These are phyloP conservation scores for Microdochium paspali DNA, from an alignment of 2,329 filamentous ascomycete genomes.

Conservation along the genomic window DNA sequence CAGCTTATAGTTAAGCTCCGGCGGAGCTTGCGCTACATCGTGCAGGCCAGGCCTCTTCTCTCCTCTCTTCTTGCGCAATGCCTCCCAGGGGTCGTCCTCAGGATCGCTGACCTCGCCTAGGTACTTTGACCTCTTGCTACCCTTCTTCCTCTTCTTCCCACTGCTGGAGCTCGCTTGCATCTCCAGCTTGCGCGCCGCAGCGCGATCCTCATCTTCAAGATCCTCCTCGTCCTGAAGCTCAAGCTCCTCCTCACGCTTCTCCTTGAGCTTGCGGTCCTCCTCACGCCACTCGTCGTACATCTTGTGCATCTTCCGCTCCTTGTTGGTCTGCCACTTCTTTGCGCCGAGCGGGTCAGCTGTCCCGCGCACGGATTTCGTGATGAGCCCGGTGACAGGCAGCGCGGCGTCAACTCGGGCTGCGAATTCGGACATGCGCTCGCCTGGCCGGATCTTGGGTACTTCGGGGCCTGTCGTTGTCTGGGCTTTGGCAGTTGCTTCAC, in stretches of 20 bases:
- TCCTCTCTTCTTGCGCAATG: slow-evolving; percentile 57
- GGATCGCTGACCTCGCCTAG: slow-evolving; percentile 34
- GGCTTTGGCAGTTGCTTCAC: slow-evolving; percentile 7
- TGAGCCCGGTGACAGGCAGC: slow-evolving; percentile 65
- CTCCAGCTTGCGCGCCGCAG: slow-evolving; percentile 37
- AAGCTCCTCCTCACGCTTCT: slow-evolving; percentile 55
- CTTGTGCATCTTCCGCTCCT: slow-evolving; percentile 75
- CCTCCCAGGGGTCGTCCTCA: slow-evolving; percentile 68
- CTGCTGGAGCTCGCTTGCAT: slow-evolving; percentile 27
- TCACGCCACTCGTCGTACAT: slow-evolving; percentile 70
- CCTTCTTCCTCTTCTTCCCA: slow-evolving; percentile 25
- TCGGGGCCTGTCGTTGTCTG: slow-evolving; percentile 15
- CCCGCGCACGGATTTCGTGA: slow-evolving; percentile 49
- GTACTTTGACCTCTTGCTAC: slow-evolving; percentile 27
- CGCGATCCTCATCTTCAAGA: slow-evolving; percentile 45
- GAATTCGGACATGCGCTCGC: slow-evolving; percentile 78
- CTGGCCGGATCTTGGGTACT: slow-evolving; percentile 65
- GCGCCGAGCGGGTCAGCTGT: slow-evolving; percentile 56
- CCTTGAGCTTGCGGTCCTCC: slow-evolving; percentile 53
- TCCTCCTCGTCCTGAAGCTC: slow-evolving; percentile 56
- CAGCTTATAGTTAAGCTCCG: slow-evolving; percentile 53
- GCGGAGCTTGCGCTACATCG: slow-evolving; percentile 65
- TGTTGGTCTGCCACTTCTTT: slow-evolving; percentile 65
- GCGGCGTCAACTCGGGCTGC: slow-evolving; percentile 74
- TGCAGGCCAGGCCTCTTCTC: slow-evolving; percentile 41